Evolutionary conservation across 306 rosid genomes (phyloP).

Genomic region (Ormosia semicastrata): DNA sequence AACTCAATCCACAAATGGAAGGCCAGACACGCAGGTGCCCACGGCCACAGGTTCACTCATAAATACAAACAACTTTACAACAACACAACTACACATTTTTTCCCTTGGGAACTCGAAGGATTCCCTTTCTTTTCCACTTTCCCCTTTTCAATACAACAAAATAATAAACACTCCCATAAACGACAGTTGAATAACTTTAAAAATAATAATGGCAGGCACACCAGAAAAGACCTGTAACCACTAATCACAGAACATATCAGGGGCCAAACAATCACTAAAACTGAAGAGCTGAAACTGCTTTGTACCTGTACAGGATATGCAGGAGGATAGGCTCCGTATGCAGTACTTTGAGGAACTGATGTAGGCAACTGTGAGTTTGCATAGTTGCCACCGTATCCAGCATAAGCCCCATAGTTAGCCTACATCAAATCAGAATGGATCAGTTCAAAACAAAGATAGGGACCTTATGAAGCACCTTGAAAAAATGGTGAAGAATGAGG

Average conservation of each 20-base stretch:
- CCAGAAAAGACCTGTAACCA: neutral
- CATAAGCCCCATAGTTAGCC: constrained; percentile 76
- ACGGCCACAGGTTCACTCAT: neutral
- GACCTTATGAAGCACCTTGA: neutral
- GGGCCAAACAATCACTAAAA: neutral
- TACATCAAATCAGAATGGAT: constrained; percentile 31
- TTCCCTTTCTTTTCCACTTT: neutral
- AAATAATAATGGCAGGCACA: neutral
- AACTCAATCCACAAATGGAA: neutral
- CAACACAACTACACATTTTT: neutral
- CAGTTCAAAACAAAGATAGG: neutral
- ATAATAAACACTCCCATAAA: neutral
- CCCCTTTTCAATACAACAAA: neutral
- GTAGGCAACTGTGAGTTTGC: constrained; percentile 63
- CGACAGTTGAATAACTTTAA: neutral
- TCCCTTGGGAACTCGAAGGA: neutral
- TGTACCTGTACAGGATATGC: constrained; percentile 88
- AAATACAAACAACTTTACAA: neutral
- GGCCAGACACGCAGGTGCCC: neutral
- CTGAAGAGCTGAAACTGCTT: neutral
- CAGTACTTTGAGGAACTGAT: constrained; percentile 60
- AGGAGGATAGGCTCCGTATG: constrained; percentile 81
- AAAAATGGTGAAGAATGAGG: neutral
- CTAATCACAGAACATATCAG: neutral
- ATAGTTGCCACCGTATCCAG: constrained; percentile 73